Evolutionary conservation across 331 rosid genomes (phyloP).

Genomic region (Erythrophleum ivorense): DNA sequence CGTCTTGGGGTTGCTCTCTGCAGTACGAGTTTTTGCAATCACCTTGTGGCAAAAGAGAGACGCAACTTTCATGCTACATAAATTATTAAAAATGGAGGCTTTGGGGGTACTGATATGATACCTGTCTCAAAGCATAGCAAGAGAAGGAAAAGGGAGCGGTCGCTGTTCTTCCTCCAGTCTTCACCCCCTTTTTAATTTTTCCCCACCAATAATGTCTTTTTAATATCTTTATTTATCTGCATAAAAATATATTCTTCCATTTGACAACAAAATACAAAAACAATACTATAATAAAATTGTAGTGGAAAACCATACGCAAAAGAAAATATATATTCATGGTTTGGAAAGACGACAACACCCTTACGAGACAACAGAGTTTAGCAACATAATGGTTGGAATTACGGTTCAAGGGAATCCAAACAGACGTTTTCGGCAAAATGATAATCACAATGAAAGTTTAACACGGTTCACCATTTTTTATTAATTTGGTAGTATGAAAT

Average conservation of each 20-base stretch:
- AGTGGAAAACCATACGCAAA: constrained; percentile 30
- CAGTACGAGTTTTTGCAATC: constrained; percentile 62
- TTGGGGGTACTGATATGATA: constrained; percentile 43
- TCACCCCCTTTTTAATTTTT: constrained; percentile 49
- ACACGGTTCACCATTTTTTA: neutral
- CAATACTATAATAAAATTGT: neutral
- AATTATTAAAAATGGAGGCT: constrained; percentile 51
- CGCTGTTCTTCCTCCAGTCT: constrained; percentile 62
- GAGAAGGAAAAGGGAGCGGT: constrained; percentile 55
- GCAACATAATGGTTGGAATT: constrained; percentile 31
- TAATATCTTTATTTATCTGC: constrained; percentile 37
- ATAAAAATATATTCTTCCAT: constrained; percentile 21
- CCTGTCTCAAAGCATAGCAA: constrained; percentile 55
- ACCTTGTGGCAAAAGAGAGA: constrained; percentile 57
- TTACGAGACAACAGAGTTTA: neutral
- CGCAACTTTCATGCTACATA: constrained; percentile 35
- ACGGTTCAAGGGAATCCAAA: constrained; percentile 37
- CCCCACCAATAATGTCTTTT: constrained; percentile 56
- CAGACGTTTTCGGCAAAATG: constrained; percentile 38
- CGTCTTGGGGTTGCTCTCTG: constrained; percentile 44
- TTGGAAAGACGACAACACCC: constrained; percentile 47
- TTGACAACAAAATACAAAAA: constrained; percentile 2
- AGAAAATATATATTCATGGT: constrained; percentile 38
- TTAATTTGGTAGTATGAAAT: neutral
- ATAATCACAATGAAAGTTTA: constrained; percentile 19